Evolutionary conservation across 164 flowering plant genomes (phyloP).

Genomic region (Berberis vulgaris): DNA sequence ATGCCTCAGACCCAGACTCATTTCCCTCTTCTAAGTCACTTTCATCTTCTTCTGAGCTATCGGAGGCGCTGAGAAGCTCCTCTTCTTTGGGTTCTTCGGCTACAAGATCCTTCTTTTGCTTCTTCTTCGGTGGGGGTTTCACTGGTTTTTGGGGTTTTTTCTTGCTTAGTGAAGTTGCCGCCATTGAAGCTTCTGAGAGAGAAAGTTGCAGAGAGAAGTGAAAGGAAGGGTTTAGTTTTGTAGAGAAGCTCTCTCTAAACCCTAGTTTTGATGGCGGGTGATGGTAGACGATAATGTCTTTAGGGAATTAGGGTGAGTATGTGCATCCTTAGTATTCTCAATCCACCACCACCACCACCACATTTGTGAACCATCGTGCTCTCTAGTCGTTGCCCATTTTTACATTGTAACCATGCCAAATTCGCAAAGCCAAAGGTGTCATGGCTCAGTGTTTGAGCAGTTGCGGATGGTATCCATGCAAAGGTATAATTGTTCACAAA

Average conservation of each 20-base stretch:
- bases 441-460: no score
- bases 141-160: conserved; percentile 19
- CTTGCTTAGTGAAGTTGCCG: conserved; percentile 13
- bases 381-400: background rate
- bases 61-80: conserved; percentile 2
- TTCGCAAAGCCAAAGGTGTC: no score
- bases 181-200: conserved; percentile 19
- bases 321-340: background rate
- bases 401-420: no score
- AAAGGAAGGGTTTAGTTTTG: background rate
- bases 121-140: conserved; percentile 23
- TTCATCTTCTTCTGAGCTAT: conserved; percentile 5
- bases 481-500: no score
- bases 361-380: background rate
- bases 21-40: conserved; percentile 16
- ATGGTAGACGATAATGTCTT: background rate
- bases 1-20: conserved; percentile 43
- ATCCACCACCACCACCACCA: background rate
- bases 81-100: conserved; percentile 14
- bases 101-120: conserved; percentile 22
- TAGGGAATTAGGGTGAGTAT: background rate
- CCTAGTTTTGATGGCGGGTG: no score
- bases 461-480: no score
- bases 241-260: no score
- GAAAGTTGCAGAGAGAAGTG: background rate